Conservation (phyloP, 257 asterid species). For the Henckelia pumila region DNA sequence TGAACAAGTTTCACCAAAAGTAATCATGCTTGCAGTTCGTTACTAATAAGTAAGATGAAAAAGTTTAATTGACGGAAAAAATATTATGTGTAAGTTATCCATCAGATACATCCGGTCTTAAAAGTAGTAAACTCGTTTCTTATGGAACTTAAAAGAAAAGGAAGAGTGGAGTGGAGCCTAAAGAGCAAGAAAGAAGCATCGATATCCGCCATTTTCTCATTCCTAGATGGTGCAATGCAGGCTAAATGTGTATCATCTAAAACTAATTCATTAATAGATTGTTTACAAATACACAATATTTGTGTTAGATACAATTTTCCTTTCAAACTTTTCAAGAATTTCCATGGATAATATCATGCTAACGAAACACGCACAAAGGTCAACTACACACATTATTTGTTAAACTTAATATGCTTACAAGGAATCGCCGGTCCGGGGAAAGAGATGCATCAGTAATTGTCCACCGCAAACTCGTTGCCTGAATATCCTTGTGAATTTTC, state of each 20-base stretch:
- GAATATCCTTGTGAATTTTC: slow-evolving; percentile 82
- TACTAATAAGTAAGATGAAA: not conserved
- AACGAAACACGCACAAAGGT: not conserved
- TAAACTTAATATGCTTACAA: slow-evolving; percentile 46
- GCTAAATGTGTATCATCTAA: not conserved
- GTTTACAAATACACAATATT: not conserved
- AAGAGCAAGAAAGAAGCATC: too few species aligned
- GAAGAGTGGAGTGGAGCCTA: not conserved
- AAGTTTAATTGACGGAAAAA: not conserved
- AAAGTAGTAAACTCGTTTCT: not conserved
- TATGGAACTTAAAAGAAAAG: not conserved
- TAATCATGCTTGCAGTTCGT: slow-evolving; percentile 5
- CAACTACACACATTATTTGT: slow-evolving; percentile 12
- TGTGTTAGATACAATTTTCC: not conserved
- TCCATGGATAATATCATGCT: not conserved
- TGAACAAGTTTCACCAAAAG: slow-evolving; percentile 2
- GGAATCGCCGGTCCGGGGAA: slow-evolving; percentile 84
- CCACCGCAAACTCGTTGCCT: slow-evolving; percentile 83
- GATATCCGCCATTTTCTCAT: not conserved
- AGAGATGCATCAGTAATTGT: slow-evolving; percentile 91
- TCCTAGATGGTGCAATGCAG: not conserved
- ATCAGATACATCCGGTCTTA: not conserved
- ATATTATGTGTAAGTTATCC: not conserved
- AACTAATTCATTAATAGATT: not conserved
- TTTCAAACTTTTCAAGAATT: slow-evolving; percentile 5